Evolutionary conservation across 2,329 filamentous ascomycete genomes (phyloP), one percentile per base, ranked within the genome.

Genomic region (Pseudocercospora ulei): DNA sequence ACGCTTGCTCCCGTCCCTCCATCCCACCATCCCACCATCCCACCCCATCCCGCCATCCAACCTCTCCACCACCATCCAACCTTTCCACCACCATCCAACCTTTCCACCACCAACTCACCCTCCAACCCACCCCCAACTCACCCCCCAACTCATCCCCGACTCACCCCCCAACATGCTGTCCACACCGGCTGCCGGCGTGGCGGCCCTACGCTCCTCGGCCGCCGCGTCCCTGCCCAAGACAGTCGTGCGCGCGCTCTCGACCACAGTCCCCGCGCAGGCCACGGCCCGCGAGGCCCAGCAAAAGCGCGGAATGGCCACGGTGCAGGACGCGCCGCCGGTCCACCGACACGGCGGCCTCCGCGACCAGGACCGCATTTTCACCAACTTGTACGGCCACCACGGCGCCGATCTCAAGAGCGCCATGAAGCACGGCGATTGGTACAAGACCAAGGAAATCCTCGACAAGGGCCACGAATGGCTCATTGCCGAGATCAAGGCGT

Each of bases 401-500:
- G 86, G 85, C 36, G 75, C 86, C 48, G 87, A 95, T 64, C 69
- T 98, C 55, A 88, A 90, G 71, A 85, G 78, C 60, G 87, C 90
- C 38, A 87, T 85, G 79, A 94, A 93, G 69, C 93, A 93, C 73
- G 90, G 90, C 55, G 90, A 96, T 65, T 98, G 90, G 90, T 78
- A 98, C 71, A 94, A 92, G 75, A 98, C 90, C 39, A 98, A 98
- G 75, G 90, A 98, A 64, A 98, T 98, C 42, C 66, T 98, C 43
- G 68, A 85, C 54, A 98, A 98, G 73, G 90, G 90, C 40, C 84
- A 98, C 66, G 88, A 98, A 58, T 98, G 90, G 80, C 92, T 98
- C 64, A 96, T 98, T 59, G 80, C 81, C 53, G 90, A 98, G 68
- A 76, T 98, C 68, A 98, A 98, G 75, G 78, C 87, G 17, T 98